phyloP scores from a whole-genome alignment of 345 rosid species.

The Lepidium africanum region DNA sequence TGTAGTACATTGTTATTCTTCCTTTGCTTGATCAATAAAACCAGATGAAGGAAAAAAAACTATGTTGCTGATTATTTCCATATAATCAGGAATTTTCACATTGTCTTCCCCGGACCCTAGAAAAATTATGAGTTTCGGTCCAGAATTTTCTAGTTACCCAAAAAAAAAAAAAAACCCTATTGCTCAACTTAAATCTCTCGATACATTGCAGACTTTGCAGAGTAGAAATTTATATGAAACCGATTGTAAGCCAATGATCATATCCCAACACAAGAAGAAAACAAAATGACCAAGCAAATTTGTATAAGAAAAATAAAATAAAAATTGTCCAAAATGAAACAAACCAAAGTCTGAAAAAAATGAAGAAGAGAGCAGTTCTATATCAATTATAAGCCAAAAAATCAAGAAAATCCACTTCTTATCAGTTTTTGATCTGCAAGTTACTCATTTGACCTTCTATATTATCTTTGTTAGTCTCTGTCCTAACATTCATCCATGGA shows the following conservation, averaged over 20 bases:
- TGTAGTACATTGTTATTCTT: too few species aligned
- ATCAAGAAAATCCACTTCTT: neutral
- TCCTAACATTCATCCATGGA: constrained; percentile 61
- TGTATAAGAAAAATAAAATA: neutral
- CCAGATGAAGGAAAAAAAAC: too few species aligned
- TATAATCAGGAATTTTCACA: too few species aligned
- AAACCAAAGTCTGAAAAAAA: constrained; percentile 1
- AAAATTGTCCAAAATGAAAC: constrained; percentile 2
- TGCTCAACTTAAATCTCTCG: neutral
- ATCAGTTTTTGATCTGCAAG: constrained; percentile 16
- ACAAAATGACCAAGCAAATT: neutral
- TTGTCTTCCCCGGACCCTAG: too few species aligned
- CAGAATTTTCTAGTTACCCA: too few species aligned
- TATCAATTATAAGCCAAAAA: neutral
- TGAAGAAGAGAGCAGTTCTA: neutral
- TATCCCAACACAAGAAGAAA: neutral
- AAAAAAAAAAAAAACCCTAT: too few species aligned
- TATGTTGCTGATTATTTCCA: too few species aligned
- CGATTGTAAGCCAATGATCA: neutral
- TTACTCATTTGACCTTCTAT: constrained; percentile 18
- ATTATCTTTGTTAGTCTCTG: constrained; percentile 4
- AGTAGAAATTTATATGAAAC: neutral
- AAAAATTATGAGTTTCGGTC: too few species aligned
- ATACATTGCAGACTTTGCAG: neutral
- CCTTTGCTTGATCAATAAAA: too few species aligned